Evolutionary conservation across 2,329 filamentous ascomycete genomes (phyloP).

Genomic region (Cladorrhinum sp.): DNA sequence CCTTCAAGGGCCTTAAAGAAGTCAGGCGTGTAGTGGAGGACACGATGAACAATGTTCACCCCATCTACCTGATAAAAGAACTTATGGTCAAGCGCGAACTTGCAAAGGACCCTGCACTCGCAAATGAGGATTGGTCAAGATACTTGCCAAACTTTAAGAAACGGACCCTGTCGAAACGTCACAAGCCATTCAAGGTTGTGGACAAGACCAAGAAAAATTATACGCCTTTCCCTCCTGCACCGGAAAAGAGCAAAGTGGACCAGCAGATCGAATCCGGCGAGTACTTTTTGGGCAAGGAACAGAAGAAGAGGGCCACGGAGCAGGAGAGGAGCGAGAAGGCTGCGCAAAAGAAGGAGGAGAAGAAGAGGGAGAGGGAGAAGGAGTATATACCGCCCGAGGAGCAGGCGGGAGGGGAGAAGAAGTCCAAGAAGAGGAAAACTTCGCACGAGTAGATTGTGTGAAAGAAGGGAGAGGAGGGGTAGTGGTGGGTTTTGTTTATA

Average conservation of each 20-base stretch:
- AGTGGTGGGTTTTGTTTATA: slow-evolving; percentile 15
- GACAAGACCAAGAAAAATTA: slow-evolving; percentile 94
- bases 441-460: slow-evolving; percentile 24
- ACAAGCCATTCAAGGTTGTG: slow-evolving; percentile 77
- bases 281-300: slow-evolving; percentile 91
- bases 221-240: slow-evolving; percentile 93
- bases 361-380: slow-evolving; percentile 77
- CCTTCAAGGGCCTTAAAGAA: slow-evolving; percentile 90
- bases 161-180: slow-evolving; percentile 79
- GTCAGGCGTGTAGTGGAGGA: slow-evolving; percentile 86
- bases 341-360: slow-evolving; percentile 82
- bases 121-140: slow-evolving; percentile 87
- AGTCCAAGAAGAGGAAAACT: slow-evolving; percentile 63
- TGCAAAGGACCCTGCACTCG: slow-evolving; percentile 76
- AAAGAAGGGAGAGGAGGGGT: slow-evolving; percentile 29
- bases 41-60: slow-evolving; percentile 95
- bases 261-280: slow-evolving; percentile 96
- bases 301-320: slow-evolving; percentile 78
- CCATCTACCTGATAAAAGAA: slow-evolving; percentile 66
- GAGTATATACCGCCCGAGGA: slow-evolving; percentile 89
- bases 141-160: slow-evolving; percentile 98
- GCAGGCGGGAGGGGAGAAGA: slow-evolving; percentile 35
- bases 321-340: slow-evolving; percentile 82
- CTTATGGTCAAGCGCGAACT: slow-evolving; percentile 52
- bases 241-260: slow-evolving; percentile 99